Base-by-base conservation (phyloP, 1,139 yeast species). In the Starmera stellimalicola region DNA sequence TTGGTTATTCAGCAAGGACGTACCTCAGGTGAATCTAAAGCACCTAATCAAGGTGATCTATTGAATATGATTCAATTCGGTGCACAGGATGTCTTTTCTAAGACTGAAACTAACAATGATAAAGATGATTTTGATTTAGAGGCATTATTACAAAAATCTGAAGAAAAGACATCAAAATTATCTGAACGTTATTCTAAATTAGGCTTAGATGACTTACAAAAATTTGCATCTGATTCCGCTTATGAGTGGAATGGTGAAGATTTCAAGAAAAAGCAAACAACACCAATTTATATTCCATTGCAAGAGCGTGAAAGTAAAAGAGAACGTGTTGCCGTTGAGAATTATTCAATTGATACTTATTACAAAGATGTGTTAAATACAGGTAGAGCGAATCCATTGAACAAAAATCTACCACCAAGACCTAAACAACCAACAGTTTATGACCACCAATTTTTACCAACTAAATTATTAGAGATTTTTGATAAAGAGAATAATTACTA, bases 241-340 rank as follows among this genome's bases (percentile, higher is more conserved):
- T 81, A 81, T 54, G 91, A 81, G 55, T 81, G 94, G 94, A 78
- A 81, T 54, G 94, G 94, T 31, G 77, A 78, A 42, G 80, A 78
- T 49, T 81, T 80, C 60, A 78, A 78, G 55, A 80, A 79, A 63
- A 77, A 77, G 44, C 68, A 67, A 26, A 54, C 67, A 27, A 62
- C 65, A 16, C 59, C 63, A 19, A 49, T 60, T 18, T 55, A 54
- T 27, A 53, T 54, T 3, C 29, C 65, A 42, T 72, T 64, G 9
- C 78, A 84, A 84, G 74, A 80, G 39, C 74, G 79, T 41, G 87
- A 88, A 2, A 71, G 83, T 2, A 80, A 78, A 50, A 70, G 93
- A 60, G 91, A 80, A 55, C 67, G 91, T 41, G 80, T 79, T 50
- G 25, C 25, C 6, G 12, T 22, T 22, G 84, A 79, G 43, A 81